Percentiles rank a stretch among this genome's conserved stretches.
phyloP scores from a whole-genome alignment of 2,329 filamentous ascomycete genomes.

The Dactylellina leptospora region DNA sequence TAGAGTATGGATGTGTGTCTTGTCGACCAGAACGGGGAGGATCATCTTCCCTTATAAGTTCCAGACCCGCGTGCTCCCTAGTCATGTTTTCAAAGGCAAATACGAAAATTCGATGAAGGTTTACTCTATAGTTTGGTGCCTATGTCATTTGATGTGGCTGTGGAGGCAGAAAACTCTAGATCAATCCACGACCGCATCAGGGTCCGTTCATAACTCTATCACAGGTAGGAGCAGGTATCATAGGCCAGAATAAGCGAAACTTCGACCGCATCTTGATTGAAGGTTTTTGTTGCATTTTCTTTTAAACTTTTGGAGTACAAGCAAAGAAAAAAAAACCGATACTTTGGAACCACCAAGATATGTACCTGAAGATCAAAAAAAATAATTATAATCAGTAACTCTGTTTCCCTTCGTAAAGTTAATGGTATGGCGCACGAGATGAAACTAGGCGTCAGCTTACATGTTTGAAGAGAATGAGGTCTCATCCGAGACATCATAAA shows the following conservation, averaged over 20 bases:
- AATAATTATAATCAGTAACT: constrained; percentile 13
- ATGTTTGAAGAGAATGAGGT: constrained; percentile 28
- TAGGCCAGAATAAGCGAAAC: constrained; percentile 28
- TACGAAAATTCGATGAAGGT: neutral
- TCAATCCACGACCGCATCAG: constrained; percentile 32
- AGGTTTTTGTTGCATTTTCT: constrained; percentile 34
- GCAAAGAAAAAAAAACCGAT: neutral
- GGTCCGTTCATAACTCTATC: constrained; percentile 41
- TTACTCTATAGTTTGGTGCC: neutral
- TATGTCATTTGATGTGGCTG: constrained; percentile 17
- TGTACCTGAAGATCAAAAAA: constrained; percentile 46
- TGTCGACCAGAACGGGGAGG: too few species aligned
- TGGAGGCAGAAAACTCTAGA: constrained; percentile 18
- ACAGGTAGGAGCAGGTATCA: neutral
- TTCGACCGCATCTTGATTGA: constrained; percentile 44
- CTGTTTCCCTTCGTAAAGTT: neutral
- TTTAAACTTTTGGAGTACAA: constrained; percentile 28
- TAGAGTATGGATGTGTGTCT: neutral
- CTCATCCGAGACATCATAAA: constrained; percentile 9
- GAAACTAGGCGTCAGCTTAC: constrained; percentile 19
- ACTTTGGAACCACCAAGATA: constrained; percentile 6
- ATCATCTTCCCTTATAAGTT: constrained; percentile 33
- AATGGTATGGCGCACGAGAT: neutral
- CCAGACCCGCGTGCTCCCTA: constrained; percentile 6
- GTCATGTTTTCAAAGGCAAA: neutral